These are phyloP conservation scores for Gossypium aridum DNA, from an alignment of 441 rosid species.

Conservation along the genomic window DNA sequence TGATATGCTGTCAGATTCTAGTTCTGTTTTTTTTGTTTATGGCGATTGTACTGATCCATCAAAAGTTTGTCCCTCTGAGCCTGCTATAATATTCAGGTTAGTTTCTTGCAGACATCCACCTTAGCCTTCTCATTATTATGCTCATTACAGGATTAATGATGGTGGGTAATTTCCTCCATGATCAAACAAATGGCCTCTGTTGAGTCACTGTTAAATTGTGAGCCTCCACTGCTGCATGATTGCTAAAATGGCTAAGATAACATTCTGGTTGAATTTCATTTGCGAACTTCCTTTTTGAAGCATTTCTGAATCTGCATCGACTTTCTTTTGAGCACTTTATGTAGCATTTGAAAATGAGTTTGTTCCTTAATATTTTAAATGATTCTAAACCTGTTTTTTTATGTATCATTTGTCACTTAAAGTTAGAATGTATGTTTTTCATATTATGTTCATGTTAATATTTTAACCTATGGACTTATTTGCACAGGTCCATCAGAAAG, in stretches of 20 bases:
- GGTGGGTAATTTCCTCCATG: constrained; percentile 5
- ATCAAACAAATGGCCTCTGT: background rate
- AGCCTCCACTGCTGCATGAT: background rate
- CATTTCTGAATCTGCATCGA: background rate
- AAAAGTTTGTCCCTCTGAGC: constrained; percentile 54
- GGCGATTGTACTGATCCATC: constrained; percentile 85
- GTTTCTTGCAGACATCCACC: background rate
- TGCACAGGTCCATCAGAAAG: background rate
- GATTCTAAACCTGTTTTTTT: background rate
- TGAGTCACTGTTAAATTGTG: background rate
- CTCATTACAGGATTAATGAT: background rate
- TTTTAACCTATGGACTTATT: background rate
- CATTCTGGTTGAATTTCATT: background rate
- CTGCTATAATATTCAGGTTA: constrained; percentile 78
- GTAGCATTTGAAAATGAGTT: background rate
- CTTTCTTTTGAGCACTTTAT: background rate
- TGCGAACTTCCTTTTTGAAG: background rate
- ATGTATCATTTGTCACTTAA: background rate
- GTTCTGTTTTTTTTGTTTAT: constrained; percentile 63
- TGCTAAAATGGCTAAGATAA: background rate
- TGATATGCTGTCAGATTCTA: constrained; percentile 45
- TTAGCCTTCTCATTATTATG: background rate
- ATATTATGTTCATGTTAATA: background rate
- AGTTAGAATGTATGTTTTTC: background rate
- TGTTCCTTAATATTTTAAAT: background rate